Base-by-base conservation (phyloP, 2,329 filamentous ascomycete species). In the Fusarium sp. region DNA sequence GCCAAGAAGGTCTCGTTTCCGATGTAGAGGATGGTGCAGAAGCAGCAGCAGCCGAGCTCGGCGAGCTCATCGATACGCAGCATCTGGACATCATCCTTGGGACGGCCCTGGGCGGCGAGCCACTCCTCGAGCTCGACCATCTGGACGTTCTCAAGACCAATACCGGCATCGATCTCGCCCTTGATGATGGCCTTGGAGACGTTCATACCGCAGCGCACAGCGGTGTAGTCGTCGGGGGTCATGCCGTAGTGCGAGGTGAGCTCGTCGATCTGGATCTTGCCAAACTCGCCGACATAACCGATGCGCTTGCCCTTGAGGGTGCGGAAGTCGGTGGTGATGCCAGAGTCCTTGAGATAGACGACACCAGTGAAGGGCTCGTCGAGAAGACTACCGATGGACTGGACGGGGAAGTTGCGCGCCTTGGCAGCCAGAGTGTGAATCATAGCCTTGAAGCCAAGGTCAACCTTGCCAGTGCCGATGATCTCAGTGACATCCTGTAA, bases 261-360 rank as follows among this genome's bases (percentile, higher is more conserved):
- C 77, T 94, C 92, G 77, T 94, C 92, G 71, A 94, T 93, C 81
- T 94, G 91, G 77, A 94, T 93, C 87, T 91, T 94, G 80, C 92
- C 92, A 68, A 94, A 94, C 78, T 94, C 92, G 73, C 91, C 91
- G 58, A 94, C 91, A 72, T 94, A 94, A 77, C 92, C 92, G 77
- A 94, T 94, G 24, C 86, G 88, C 82, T 93, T 93, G 72, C 91
- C 91, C 80, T 90, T 91, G 72, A 94, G 87, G 40, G 90, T 90
- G 76, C 85, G 87, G 82, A 94, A 94, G 82, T 94, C 91, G 46
- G 88, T 81, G 31, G 90, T 93, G 80, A 94, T 93, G 58, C 91
- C 91, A 46, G 88, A 91, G 48, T 86, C 84, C 78, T 92, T 93
- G 76, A 94, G 86, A 78, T 94, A 94, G 49, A 94, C 88, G 52